Base-by-base conservation (phyloP, 2,329 filamentous ascomycete species). In the Pyrenophora teres region DNA sequence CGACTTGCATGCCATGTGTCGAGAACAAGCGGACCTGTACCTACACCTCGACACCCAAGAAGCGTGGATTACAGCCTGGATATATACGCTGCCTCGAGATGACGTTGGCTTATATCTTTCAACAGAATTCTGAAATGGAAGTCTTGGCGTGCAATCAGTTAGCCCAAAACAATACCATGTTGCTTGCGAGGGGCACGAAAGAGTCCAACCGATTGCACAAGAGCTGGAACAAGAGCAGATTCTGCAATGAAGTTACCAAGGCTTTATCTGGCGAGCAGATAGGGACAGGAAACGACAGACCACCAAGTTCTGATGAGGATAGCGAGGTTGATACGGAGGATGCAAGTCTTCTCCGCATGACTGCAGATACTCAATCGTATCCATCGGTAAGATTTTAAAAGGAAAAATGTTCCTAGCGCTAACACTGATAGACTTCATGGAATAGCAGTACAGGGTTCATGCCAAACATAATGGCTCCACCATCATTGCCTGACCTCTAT, bases 21-120 rank as follows among this genome's bases (percentile, higher is more conserved):
- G 77, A 82, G 2, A 81, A 86, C 56, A 83, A 81, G 48, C 80
- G 88, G 35, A 67, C 78, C 19, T 92, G 89, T 69, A 86, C 86
- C 15, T 92, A 91, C 70, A 84, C 87, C 54, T 82, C 86, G 47
- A 85, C 84, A 46, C 85, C 87, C 6, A 90, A 89, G 72, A 91
- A 91, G 69, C 81, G 89, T 55, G 89, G 89, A 3, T 82, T 92
- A 9, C 88, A 88, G 61, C 89, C 88, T n/a, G 59, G 57, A 27
- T 60, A 62, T n/a, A 62, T 60, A 31, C 57, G 59, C 16, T 56
- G 80, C 84, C n/a, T 78, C 87, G 51, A 86, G 84, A n/a, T 84
- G 85, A 78, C 75, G 86, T 1, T 86, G 89, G 59, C 59, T 6
- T 49, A 54, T 23, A 36, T 60, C 7, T 62, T 58, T 9, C 57